Conservation (phyloP, 2,329 filamentous ascomycete genomes). For the Cladosporium cucumerinum region DNA sequence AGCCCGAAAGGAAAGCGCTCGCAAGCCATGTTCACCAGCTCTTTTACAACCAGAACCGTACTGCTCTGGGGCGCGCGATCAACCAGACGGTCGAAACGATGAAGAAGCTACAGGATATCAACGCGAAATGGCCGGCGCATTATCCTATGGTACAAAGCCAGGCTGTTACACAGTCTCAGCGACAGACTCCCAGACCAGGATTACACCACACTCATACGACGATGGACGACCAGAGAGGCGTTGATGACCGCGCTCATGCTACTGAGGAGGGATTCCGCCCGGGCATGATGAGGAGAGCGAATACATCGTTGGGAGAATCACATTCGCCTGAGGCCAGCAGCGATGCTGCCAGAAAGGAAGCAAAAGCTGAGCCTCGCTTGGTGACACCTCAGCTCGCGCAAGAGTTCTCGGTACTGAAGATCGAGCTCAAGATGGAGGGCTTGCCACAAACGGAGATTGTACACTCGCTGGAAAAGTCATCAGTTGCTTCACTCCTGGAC, state of each 20-base stretch:
- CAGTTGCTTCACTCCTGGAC: conserved; percentile 84
- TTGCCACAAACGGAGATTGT: conserved; percentile 86
- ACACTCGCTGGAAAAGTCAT: conserved; percentile 88
- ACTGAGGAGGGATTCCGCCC: neutral
- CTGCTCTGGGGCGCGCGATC: conserved; percentile 81
- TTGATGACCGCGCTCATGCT: conserved; percentile 18
- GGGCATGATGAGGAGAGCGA: conserved; percentile 52
- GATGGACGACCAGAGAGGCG: conserved; percentile 47
- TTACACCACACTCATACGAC: conserved; percentile 63
- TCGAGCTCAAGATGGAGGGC: conserved; percentile 86
- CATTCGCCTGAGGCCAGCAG: conserved; percentile 65
- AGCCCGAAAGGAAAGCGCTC: conserved; percentile 65
- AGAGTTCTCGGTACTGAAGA: conserved; percentile 91
- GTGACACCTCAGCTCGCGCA: conserved; percentile 90
- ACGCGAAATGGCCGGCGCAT: conserved; percentile 86
- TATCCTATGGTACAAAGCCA: conserved; percentile 80
- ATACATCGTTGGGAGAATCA: conserved; percentile 65
- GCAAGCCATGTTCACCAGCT: conserved; percentile 87
- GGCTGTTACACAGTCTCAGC: conserved; percentile 41
- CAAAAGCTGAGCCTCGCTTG: conserved; percentile 69
- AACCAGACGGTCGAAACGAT: conserved; percentile 80
- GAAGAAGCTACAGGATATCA: conserved; percentile 81
- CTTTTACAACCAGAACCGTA: conserved; percentile 90
- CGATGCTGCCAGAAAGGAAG: conserved; percentile 56
- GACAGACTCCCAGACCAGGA: conserved; percentile 57